A percentile compares a stretch with the other conserved stretches of the same genome.
phyloP scores from a whole-genome alignment of 2,329 filamentous ascomycete genomes.

The Xylariomycetidae sp. region DNA sequence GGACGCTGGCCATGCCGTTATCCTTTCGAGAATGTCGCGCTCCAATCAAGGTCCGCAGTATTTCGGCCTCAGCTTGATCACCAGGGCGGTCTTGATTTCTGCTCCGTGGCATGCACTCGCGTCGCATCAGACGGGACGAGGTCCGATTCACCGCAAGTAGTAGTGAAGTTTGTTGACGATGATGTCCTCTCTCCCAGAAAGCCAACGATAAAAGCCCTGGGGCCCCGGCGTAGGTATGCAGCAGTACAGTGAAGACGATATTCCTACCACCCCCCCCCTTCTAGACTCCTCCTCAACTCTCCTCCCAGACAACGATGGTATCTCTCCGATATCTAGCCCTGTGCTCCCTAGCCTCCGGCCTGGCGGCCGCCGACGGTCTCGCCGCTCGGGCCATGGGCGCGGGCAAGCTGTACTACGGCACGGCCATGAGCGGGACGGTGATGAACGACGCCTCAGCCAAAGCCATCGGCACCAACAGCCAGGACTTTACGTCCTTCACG shows the following conservation, averaged over 20 bases:
- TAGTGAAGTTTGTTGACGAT: neutral
- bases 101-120: too few relatives aligned
- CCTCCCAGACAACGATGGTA: too few relatives aligned
- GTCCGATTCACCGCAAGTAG: too few relatives aligned
- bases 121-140: too few relatives aligned
- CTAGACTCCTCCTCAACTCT: too few relatives aligned
- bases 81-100: too few relatives aligned
- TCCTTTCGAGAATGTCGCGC: too few relatives aligned
- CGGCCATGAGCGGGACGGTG: neutral
- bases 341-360: neutral
- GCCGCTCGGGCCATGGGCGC: neutral
- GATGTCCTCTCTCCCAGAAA: neutral
- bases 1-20: too few relatives aligned
- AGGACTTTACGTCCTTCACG: conserved; percentile 2
- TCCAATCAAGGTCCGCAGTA: too few relatives aligned
- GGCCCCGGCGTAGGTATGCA: neutral
- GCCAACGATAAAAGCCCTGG: neutral
- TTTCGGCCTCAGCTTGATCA: too few relatives aligned
- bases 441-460: conserved; percentile 1
- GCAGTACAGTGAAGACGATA: neutral
- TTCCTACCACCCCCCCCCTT: too few relatives aligned
- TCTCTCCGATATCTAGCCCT: neutral
- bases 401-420: neutral
- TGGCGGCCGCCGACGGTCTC: neutral
- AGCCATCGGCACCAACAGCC: conserved; percentile 1